Evolutionary conservation across 805 yeast species (phyloP).

Genomic region (Wickerhamiella occidentalis): DNA sequence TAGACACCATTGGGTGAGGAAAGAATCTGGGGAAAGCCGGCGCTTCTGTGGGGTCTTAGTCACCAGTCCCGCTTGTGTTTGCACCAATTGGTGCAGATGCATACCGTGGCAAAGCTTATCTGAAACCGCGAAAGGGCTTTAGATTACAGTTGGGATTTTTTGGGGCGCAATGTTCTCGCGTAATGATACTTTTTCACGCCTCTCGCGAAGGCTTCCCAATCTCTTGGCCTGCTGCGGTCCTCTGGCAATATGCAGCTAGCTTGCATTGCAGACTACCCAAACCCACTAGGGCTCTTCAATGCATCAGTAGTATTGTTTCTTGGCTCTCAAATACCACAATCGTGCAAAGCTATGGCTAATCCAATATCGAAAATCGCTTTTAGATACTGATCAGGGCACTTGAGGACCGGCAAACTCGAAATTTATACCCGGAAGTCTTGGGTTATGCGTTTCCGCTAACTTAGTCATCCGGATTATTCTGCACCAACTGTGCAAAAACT

Average conservation of each 20-base stretch:
- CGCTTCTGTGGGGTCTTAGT: background rate
- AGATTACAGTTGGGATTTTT: no score
- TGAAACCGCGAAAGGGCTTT: no score
- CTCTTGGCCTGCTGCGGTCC: background rate
- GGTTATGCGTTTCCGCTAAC: background rate
- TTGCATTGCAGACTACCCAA: background rate
- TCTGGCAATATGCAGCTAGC: background rate
- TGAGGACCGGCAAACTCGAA: no score
- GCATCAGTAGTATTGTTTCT: no score
- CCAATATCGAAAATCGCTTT: no score
- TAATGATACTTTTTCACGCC: no score
- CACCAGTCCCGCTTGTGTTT: background rate
- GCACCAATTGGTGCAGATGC: constrained; percentile 1
- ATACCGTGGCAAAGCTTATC: background rate
- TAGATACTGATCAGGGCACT: no score
- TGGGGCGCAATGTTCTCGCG: no score
- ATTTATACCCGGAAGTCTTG: background rate
- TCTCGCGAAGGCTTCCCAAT: no score
- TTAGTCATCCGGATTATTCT: background rate
- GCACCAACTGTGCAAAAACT: background rate
- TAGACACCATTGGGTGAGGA: constrained; percentile 6
- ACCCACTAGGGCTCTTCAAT: background rate
- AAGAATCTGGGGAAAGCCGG: constrained; percentile 10
- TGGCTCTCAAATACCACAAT: no score
- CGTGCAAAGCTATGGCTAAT: no score